Evolutionary conservation across 1,284 basidiomycete species (phyloP).

Genomic region (Ceratobasidium sp.): DNA sequence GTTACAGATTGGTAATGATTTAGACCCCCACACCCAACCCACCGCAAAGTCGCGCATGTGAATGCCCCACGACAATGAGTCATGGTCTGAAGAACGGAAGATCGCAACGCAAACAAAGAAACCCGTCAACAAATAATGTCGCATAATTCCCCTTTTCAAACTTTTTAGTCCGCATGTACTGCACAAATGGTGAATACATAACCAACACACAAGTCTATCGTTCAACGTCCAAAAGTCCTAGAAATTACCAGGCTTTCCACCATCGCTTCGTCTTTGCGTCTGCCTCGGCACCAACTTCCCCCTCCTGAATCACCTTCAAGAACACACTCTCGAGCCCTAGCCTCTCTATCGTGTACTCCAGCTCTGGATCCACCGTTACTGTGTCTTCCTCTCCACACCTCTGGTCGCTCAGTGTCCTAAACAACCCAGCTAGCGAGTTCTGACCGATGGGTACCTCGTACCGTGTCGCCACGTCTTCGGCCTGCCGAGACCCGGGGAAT

Average conservation of each 20-base stretch:
- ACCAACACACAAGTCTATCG: not conserved
- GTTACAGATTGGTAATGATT: too few relatives aligned
- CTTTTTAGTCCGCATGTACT: too few relatives aligned
- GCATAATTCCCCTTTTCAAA: too few relatives aligned
- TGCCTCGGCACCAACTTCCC: constrained; percentile 11
- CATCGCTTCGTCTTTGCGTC: not conserved
- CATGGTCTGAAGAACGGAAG: too few relatives aligned
- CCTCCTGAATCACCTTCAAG: constrained; percentile 72
- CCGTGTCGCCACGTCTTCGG: constrained; percentile 81
- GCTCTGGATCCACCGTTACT: constrained; percentile 63
- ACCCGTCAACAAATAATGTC: too few relatives aligned
- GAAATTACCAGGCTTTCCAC: constrained; percentile 33
- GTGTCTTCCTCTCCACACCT: not conserved
- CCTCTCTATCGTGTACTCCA: constrained; percentile 77
- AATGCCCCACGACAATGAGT: too few relatives aligned
- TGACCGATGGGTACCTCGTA: constrained; percentile 76
- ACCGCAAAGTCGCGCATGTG: too few relatives aligned
- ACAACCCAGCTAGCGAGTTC: constrained; percentile 47
- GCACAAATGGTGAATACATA: not conserved
- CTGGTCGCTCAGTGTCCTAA: constrained; percentile 40
- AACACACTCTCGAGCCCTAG: constrained; percentile 79
- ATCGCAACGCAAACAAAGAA: too few relatives aligned
- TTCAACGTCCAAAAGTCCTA: not conserved
- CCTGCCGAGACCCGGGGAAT: constrained; percentile 74
- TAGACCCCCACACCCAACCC: too few relatives aligned